Evolutionary conservation across 805 yeast genomes (phyloP), one percentile per base, ranked within the genome.

Genomic region (Komagataella pastoris): DNA sequence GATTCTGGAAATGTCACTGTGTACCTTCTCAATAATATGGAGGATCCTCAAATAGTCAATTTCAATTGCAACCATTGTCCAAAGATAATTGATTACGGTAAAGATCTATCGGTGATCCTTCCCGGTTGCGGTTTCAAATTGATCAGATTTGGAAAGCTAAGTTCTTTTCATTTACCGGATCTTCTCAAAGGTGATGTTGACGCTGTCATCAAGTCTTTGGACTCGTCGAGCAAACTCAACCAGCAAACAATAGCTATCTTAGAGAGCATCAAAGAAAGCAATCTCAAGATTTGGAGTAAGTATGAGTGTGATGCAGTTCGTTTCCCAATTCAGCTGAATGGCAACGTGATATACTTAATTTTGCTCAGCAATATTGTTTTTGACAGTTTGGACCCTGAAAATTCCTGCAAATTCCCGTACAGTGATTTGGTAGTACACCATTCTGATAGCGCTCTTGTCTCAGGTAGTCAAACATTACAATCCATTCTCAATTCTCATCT

Each of bases 1-100:
- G 62, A 67, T 19, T 61, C 70, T 3, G 62, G 66, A 53, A 68
- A 65, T 51, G 56, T 44, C n/a, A 19, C 23, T 5, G 23, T 19
- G 19, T 18, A 44, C 10, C 23, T 44, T 17, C 47, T 18, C n/a
- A 17, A 44, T 7, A 19, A 44, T 44, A 17, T 44, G 23, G 23
- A n/a, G 23, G n/a, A 17, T 6, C 47, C 47, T 14, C 47, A 44
- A n/a, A 19, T 17, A 1, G 19, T 17, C 12, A 44, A 44, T 18
- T 18, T 44, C 47, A 44, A 44, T 44, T 44, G 47, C 47, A 44
- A 7, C 17, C 23, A 17, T 44, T 19, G 18, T 10, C 19, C 23
- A 17, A 44, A 44, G 6, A 44, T 44, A 44, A 17, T 17, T 44
- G 19, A 18, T 10, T 44, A 18, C 8, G 23, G 47, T 17, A 44